Evolutionary conservation across 768 basidiomycete species (phyloP).

Genomic region (Pleurotus pulmonarius): DNA sequence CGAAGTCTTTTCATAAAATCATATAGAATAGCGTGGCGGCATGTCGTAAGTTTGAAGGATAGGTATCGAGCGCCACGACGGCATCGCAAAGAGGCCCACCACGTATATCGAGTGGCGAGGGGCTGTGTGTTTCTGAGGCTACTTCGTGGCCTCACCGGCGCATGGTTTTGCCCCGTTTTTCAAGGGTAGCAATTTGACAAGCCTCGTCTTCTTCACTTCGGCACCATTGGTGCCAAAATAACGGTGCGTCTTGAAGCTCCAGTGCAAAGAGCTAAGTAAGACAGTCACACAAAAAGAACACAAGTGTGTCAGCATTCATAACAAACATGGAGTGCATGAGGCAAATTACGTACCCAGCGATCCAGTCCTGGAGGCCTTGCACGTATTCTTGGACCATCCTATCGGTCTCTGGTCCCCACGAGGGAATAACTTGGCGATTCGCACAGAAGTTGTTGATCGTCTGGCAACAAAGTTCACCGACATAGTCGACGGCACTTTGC

Average conservation of each 20-base stretch:
- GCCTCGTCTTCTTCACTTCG: constrained; percentile 48
- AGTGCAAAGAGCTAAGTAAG: constrained; percentile 47
- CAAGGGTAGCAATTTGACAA: constrained; percentile 47
- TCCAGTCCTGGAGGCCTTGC: constrained; percentile 66
- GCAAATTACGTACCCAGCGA: constrained; percentile 47
- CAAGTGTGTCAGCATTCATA: neutral
- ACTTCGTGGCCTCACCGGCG: too few relatives aligned
- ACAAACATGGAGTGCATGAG: constrained; percentile 1
- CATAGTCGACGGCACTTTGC: constrained; percentile 60
- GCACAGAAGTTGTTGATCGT: constrained; percentile 50
- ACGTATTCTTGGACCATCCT: constrained; percentile 55
- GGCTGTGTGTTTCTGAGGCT: too few relatives aligned
- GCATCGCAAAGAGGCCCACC: neutral
- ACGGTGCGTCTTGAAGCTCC: constrained; percentile 67
- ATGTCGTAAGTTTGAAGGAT: too few relatives aligned
- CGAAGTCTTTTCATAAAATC: neutral
- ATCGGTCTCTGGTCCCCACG: constrained; percentile 62
- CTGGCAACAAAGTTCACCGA: constrained; percentile 57
- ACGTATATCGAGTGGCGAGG: too few relatives aligned
- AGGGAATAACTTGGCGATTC: constrained; percentile 47
- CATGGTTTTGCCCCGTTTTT: too few relatives aligned
- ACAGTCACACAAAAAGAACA: neutral
- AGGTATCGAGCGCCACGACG: neutral
- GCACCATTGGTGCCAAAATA: constrained; percentile 63
- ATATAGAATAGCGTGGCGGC: too few relatives aligned